Base-by-base conservation (phyloP, 139 green algal genomes). In the Volvox africanus region DNA sequence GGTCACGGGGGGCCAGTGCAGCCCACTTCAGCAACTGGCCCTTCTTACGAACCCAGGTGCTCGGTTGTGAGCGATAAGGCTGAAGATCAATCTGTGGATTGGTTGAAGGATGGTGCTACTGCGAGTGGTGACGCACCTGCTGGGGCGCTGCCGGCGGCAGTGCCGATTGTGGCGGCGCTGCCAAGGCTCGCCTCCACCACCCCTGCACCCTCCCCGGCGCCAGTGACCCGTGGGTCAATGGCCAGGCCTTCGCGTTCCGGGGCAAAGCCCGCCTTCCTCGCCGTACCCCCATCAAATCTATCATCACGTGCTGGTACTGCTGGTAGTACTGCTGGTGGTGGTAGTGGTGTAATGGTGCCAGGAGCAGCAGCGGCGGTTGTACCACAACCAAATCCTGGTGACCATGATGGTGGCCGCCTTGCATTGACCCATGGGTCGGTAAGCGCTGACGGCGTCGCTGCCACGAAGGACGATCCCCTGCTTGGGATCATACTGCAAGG, bases 231-330 rank as follows among this genome's bases (percentile, higher is more conserved):
- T 22, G 37, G 44, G 37, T 26, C 22, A 3, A 28, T 67, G 37
- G 44, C 33, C 37, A 36, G 79, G 3, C 28, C 50, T 35, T 20
- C n/a, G 22, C n/a, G 3, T 18, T 24, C 82, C 20, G 78, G 36
- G 82, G 65, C 82, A 24, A 65, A 79, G 20, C 82, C 82, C 1
- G 82, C 82, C 3, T 88, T 88, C 35, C 78, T 84, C 19, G 30
- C 36, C 1, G 78, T 84, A 13, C 36, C 61, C 2, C 37, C 81
- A 21, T 61, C 81, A 13, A 12, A 33, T 44, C 80, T 0, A 17
- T 9, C 80, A 13, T 18, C 50, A 14, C 11, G 20, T 61, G 22
- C 78, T 11, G 36, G 21, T 73, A 28, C 65, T 73, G 24, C 65
- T 73, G 65, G 9, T 28, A 12, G 21, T 24, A 28, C 65, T 73